A percentile compares a stretch with the other conserved stretches of the same genome.
Evolutionary conservation across 805 yeast genomes (phyloP).

Genomic region (Candida silvicultrix): DNA sequence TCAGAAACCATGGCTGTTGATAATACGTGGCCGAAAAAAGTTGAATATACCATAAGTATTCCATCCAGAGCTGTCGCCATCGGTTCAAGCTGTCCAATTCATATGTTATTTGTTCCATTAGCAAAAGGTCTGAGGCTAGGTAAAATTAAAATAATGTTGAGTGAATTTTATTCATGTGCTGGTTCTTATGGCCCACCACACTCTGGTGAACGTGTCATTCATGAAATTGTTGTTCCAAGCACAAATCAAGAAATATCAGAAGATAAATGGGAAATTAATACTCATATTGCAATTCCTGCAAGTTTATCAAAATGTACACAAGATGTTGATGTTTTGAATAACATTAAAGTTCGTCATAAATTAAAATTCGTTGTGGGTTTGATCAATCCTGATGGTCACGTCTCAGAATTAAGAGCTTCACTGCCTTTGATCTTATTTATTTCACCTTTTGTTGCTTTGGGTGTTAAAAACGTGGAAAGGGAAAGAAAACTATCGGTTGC

Average conservation of each 20-base stretch:
- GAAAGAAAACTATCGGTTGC: slow-evolving; percentile 18
- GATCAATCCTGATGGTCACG: slow-evolving; percentile 86
- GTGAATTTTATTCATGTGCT: slow-evolving; percentile 61
- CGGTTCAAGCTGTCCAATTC: slow-evolving; percentile 71
- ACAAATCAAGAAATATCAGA: slow-evolving; percentile 24
- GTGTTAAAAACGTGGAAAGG: slow-evolving; percentile 33
- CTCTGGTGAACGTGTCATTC: slow-evolving; percentile 56
- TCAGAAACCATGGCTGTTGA: slow-evolving; percentile 91
- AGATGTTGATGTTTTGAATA: slow-evolving; percentile 68
- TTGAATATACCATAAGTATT: slow-evolving; percentile 80
- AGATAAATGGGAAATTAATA: slow-evolving; percentile 71
- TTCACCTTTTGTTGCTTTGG: slow-evolving; percentile 74
- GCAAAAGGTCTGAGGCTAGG: slow-evolving; percentile 78
- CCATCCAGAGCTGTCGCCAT: slow-evolving; percentile 88
- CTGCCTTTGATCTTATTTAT: slow-evolving; percentile 74
- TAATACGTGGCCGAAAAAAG: slow-evolving; percentile 92
- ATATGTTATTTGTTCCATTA: slow-evolving; percentile 70
- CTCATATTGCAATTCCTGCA: slow-evolving; percentile 60
- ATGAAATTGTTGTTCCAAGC: slow-evolving; percentile 39
- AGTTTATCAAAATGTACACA: slow-evolving; percentile 75
- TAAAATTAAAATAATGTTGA: slow-evolving; percentile 56
- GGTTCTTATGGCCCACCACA: slow-evolving; percentile 53
- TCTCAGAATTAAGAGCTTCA: slow-evolving; percentile 86
- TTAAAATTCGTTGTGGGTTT: slow-evolving; percentile 74
- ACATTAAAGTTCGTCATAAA: slow-evolving; percentile 83